Conservation (phyloP, 164 flowering plant species). For the Litsea cubeba region DNA sequence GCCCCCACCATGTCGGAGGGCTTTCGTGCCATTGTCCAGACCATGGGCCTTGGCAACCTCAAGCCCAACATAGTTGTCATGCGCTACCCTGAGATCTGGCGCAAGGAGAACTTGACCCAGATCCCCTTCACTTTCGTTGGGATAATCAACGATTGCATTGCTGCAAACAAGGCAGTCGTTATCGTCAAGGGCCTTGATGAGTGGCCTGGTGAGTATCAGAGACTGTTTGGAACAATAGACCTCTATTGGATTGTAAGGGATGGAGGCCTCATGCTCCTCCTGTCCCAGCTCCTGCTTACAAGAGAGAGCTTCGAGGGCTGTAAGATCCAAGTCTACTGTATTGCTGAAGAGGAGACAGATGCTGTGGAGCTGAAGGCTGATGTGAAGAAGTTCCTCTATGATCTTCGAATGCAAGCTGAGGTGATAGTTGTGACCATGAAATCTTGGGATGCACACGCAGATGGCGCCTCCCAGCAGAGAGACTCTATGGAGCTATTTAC, state of each 20-base stretch:
- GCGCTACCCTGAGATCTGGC: conserved; percentile 98
- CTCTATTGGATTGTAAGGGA: conserved; percentile 97
- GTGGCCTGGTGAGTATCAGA: conserved; percentile 96
- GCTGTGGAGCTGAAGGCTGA: conserved; percentile 90
- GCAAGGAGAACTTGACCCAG: conserved; percentile 78
- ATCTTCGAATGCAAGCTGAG: conserved; percentile 97
- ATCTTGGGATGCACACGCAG: conserved; percentile 68
- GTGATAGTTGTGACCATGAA: conserved; percentile 87
- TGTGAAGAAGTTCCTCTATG: conserved; percentile 88
- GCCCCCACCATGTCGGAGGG: conserved; percentile 92
- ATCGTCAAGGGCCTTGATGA: conserved; percentile 96
- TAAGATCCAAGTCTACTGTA: conserved; percentile 94
- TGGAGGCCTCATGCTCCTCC: conserved; percentile 97
- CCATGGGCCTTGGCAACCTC: conserved; percentile 97
- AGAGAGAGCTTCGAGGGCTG: conserved; percentile 95
- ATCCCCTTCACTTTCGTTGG: conserved; percentile 89
- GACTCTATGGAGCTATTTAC: conserved; percentile 80
- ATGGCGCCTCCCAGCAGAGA: conserved; percentile 45
- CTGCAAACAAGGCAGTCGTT: conserved; percentile 96
- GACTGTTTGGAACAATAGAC: conserved; percentile 89
- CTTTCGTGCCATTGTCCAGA: conserved; percentile 90
- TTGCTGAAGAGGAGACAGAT: conserved; percentile 91
- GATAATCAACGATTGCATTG: conserved; percentile 91
- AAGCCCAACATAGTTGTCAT: conserved; percentile 99
- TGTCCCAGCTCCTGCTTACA: conserved; percentile 91